phyloP scores from a whole-genome alignment of 2,329 filamentous ascomycete species.

The Pyrenochaeta sp. region DNA sequence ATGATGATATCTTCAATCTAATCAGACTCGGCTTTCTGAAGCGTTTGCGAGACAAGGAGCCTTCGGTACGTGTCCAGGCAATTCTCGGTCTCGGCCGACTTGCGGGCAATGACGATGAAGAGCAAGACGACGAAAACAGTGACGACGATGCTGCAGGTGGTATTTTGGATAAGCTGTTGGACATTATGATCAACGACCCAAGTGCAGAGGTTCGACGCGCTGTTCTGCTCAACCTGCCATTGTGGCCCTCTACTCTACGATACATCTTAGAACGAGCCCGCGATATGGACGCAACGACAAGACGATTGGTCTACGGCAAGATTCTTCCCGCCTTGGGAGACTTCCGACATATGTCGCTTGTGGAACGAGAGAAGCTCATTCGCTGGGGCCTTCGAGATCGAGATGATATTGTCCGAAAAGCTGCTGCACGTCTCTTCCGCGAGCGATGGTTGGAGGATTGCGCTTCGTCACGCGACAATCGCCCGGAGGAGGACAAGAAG shows the following conservation, averaged over 20 bases:
- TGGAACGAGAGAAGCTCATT: constrained; percentile 93
- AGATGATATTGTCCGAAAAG: constrained; percentile 93
- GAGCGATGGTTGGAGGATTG: constrained; percentile 99
- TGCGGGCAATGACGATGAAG: constrained; percentile 70
- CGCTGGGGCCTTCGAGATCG: constrained; percentile 94
- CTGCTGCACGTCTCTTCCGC: constrained; percentile 86
- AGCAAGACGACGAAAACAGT: constrained; percentile 72
- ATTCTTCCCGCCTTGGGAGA: constrained; percentile 89
- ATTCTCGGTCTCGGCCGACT: constrained; percentile 88
- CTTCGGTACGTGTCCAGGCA: constrained; percentile 89
- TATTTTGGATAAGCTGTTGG: constrained; percentile 82
- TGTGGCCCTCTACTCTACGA: constrained; percentile 81
- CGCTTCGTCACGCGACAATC: constrained; percentile 70
- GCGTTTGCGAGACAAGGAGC: constrained; percentile 91
- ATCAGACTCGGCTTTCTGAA: constrained; percentile 81
- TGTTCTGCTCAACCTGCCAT: constrained; percentile 87
- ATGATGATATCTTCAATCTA: constrained; percentile 88
- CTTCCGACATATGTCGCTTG: constrained; percentile 90
- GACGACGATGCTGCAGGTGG: constrained; percentile 72
- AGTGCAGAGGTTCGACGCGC: constrained; percentile 92
- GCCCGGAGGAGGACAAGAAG: constrained; percentile 63
- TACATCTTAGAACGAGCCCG: constrained; percentile 90
- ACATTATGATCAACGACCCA: constrained; percentile 91
- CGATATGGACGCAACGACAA: constrained; percentile 84
- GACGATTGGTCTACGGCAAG: constrained; percentile 85